Conservation (phyloP, 768 basidiomycete species). For the Mycena venus region DNA sequence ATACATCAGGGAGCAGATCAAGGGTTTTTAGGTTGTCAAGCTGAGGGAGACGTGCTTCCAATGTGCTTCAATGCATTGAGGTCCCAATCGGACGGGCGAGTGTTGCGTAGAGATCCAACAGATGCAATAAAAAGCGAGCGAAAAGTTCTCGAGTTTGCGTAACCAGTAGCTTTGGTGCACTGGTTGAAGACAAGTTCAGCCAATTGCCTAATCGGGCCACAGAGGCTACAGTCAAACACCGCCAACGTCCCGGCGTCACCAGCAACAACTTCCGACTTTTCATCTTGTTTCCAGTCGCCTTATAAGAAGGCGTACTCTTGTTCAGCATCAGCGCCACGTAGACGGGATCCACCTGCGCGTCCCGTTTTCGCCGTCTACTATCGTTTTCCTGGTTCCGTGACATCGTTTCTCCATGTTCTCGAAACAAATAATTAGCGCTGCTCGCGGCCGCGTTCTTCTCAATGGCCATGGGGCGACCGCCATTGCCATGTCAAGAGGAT, state of each 20-base stretch:
- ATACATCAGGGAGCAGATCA: neutral
- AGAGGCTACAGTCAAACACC: neutral
- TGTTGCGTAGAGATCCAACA: no score
- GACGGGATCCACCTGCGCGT: slow-evolving; percentile 4
- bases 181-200: neutral
- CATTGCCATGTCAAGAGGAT: slow-evolving; percentile 57
- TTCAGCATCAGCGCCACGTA: neutral
- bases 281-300: neutral
- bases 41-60: no score
- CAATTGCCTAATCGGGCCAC: neutral
- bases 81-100: no score
- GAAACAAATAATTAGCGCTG: slow-evolving; percentile 74
- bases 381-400: neutral
- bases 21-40: neutral
- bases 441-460: slow-evolving; percentile 69
- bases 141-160: no score
- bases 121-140: no score
- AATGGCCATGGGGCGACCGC: slow-evolving; percentile 51
- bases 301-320: neutral
- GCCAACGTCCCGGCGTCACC: neutral
- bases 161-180: no score
- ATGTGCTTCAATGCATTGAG: no score
- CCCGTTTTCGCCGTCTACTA: neutral
- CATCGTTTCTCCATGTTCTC: slow-evolving; percentile 69
- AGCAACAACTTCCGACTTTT: neutral